Evolutionary conservation across 495 filamentous ascomycete genomes (phyloP).

Genomic region (Neurospora hispaniola): DNA sequence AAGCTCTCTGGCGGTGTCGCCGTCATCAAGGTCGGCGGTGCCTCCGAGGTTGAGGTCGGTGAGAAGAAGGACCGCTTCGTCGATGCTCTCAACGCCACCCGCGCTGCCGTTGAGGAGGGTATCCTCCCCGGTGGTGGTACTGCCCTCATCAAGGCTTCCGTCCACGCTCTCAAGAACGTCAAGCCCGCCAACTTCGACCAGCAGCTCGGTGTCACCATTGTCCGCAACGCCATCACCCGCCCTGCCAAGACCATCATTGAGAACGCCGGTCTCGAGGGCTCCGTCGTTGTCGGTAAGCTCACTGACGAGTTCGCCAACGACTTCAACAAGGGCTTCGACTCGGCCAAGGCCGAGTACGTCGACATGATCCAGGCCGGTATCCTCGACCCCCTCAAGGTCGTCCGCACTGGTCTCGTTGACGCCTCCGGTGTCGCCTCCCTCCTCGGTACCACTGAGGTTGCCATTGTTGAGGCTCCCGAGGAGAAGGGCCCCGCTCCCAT

Average conservation of each 20-base stretch:
- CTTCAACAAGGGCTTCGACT: slow-evolving; percentile 98
- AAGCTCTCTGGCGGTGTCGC: slow-evolving; percentile 99
- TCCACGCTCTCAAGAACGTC: slow-evolving; percentile 70
- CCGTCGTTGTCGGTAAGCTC: slow-evolving; percentile 94
- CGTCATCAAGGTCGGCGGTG: slow-evolving; percentile 96
- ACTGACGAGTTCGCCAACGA: slow-evolving; percentile 84
- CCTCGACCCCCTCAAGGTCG: slow-evolving; percentile 97
- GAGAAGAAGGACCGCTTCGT: slow-evolving; percentile 99
- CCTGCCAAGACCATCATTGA: slow-evolving; percentile 92
- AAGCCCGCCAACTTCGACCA: slow-evolving; percentile 96
- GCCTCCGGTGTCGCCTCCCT: slow-evolving; percentile 94
- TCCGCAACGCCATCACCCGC: slow-evolving; percentile 93
- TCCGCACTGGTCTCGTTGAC: slow-evolving; percentile 88
- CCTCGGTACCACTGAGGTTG: slow-evolving; percentile 95
- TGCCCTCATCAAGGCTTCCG: slow-evolving; percentile 91
- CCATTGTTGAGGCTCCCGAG: slow-evolving; percentile 90
- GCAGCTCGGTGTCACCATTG: slow-evolving; percentile 93
- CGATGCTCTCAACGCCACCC: slow-evolving; percentile 95
- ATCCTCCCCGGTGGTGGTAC: slow-evolving; percentile 98
- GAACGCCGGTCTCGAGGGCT: slow-evolving; percentile 94
- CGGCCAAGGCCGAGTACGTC: slow-evolving; percentile 90
- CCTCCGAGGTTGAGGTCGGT: slow-evolving; percentile 94
- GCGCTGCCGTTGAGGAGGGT: slow-evolving; percentile 96
- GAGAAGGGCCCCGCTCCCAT: slow-evolving; percentile 62
- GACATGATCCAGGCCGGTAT: slow-evolving; percentile 98